Evolutionary conservation across 2,329 filamentous ascomycete species (phyloP).

Genomic region (Tolypocladium guangdongense): DNA sequence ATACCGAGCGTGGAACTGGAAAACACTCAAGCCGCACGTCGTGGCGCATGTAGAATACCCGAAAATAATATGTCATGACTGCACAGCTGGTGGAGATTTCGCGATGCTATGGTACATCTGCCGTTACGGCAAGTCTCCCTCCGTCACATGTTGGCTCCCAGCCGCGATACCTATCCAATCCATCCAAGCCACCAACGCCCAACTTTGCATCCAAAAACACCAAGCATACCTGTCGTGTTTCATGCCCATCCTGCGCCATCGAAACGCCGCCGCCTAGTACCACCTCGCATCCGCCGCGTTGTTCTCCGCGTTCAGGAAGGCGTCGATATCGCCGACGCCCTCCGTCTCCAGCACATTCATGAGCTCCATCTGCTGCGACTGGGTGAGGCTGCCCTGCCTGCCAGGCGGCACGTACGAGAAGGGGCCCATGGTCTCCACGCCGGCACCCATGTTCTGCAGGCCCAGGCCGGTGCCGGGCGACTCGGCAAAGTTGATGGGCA

Average conservation of each 20-base stretch:
- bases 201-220: not conserved
- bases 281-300: conserved; percentile 18
- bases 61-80: not conserved
- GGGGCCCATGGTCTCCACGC: conserved; percentile 10
- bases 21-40: not conserved
- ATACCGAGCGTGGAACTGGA: not conserved
- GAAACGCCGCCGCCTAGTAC: conserved; percentile 13
- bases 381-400: conserved; percentile 59
- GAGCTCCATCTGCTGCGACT: conserved; percentile 72
- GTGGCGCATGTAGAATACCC: not conserved
- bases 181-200: not conserved
- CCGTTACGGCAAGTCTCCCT: not conserved
- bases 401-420: conserved; percentile 28
- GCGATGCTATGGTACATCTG: not conserved
- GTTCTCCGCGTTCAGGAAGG: conserved; percentile 36
- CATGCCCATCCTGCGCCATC: not conserved
- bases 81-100: not conserved
- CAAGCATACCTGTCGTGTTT: no score
- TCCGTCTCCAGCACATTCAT: conserved; percentile 70
- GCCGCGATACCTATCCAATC: not conserved
- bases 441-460: conserved; percentile 18
- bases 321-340: conserved; percentile 50
- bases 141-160: not conserved
- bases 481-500: conserved; percentile 18
- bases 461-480: conserved; percentile 19